phyloP scores from a whole-genome alignment of 306 rosid genomes.

The Benincasa hispida region DNA sequence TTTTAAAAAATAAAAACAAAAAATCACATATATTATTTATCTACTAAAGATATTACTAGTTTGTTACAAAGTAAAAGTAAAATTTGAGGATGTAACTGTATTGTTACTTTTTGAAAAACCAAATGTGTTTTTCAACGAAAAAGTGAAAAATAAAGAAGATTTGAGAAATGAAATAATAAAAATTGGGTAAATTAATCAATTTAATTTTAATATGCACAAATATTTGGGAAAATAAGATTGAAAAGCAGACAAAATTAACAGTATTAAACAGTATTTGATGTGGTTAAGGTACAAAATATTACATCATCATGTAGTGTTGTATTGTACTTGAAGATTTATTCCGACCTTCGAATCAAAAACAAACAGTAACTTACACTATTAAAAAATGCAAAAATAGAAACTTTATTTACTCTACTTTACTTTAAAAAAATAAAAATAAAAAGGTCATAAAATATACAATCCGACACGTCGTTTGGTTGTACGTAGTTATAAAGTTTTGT shows the following conservation, averaged over 20 bases:
- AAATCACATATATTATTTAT: too few relatives aligned
- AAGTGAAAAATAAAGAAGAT: too few relatives aligned
- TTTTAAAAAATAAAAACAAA: too few relatives aligned
- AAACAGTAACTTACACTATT: background rate
- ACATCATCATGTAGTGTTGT: background rate
- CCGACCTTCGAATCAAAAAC: background rate
- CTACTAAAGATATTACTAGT: too few relatives aligned
- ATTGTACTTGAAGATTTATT: background rate
- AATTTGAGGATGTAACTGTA: too few relatives aligned
- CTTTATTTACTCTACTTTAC: background rate
- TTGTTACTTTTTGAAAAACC: too few relatives aligned
- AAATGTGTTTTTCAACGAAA: too few relatives aligned
- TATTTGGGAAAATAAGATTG: background rate
- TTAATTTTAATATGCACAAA: background rate
- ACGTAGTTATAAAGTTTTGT: slow-evolving; percentile 3
- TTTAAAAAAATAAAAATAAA: background rate
- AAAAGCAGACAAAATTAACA: background rate
- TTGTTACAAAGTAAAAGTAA: too few relatives aligned
- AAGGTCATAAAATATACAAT: background rate
- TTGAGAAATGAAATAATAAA: too few relatives aligned
- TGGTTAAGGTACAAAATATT: background rate
- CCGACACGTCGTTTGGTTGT: slow-evolving; percentile 8
- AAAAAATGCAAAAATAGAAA: background rate
- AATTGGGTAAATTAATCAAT: too few relatives aligned
- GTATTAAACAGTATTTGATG: background rate